phyloP scores from a whole-genome alignment of 169 alveolate species.

The Babesia sp. region DNA sequence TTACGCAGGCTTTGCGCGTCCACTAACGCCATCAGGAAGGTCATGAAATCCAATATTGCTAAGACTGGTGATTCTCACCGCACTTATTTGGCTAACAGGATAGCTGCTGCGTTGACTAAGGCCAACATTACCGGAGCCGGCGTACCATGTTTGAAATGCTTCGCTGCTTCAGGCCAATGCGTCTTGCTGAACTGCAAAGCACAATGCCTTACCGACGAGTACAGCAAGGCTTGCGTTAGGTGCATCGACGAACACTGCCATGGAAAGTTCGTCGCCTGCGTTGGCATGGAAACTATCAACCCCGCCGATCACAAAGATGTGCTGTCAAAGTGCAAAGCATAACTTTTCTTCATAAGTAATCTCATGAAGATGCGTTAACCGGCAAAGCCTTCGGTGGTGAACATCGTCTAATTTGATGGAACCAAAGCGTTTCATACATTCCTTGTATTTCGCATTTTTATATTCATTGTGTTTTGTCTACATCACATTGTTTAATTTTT shows the following conservation, averaged over 20 bases:
- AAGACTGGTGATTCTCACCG: not conserved
- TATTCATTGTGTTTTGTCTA: no score
- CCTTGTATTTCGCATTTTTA: no score
- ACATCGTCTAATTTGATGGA: no score
- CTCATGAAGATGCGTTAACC: no score
- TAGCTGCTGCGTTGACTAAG: not conserved
- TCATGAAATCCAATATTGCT: not conserved
- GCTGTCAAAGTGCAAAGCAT: no score
- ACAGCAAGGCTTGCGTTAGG: constrained; percentile 10
- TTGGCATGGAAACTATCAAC: constrained; percentile 29
- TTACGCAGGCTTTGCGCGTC: not conserved
- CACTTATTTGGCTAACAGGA: not conserved
- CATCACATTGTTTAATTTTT: no score
- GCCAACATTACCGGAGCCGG: constrained; percentile 7
- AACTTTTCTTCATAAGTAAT: no score
- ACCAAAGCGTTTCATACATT: no score
- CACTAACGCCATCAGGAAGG: constrained; percentile 9
- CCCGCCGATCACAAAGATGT: not conserved
- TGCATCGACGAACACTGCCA: constrained; percentile 43
- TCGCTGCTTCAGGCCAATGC: constrained; percentile 31
- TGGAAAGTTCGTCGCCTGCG: constrained; percentile 14
- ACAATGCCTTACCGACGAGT: constrained; percentile 27
- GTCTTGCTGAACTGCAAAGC: constrained; percentile 33
- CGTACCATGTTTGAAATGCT: constrained; percentile 36
- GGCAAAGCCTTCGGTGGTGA: no score